These are phyloP conservation scores for Candida jianshihensis DNA, from an alignment of 805 yeast genomes.

Conservation along the genomic window DNA sequence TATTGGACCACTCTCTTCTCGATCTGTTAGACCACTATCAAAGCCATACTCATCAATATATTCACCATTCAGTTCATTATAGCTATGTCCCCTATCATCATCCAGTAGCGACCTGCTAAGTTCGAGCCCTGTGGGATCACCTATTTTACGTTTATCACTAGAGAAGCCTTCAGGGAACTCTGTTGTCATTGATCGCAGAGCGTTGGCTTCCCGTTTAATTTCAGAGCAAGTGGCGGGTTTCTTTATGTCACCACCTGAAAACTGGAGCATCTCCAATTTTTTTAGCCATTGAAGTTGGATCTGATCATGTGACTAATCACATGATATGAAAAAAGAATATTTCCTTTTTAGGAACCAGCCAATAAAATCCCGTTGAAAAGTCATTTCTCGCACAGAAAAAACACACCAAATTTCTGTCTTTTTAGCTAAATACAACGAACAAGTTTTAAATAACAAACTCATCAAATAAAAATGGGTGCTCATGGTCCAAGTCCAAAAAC, in stretches of 20 bases:
- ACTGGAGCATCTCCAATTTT: not conserved
- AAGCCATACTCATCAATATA: slow-evolving; percentile 1
- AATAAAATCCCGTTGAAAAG: slow-evolving; percentile 9
- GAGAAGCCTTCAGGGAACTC: not conserved
- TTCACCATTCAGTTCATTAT: too few relatives aligned
- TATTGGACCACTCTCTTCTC: not conserved
- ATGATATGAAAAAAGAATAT: slow-evolving; percentile 1
- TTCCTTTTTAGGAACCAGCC: slow-evolving; percentile 4
- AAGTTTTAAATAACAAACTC: not conserved
- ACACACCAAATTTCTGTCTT: not conserved
- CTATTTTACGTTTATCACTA: not conserved
- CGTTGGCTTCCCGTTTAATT: not conserved
- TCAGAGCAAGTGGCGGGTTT: too few relatives aligned
- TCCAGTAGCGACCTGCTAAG: not conserved
- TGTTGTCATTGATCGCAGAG: not conserved
- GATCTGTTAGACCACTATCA: not conserved
- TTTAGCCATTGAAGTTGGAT: not conserved
- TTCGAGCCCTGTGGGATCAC: slow-evolving; percentile 1
- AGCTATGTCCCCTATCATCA: too few relatives aligned
- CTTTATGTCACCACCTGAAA: not conserved
- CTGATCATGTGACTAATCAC: slow-evolving; percentile 1
- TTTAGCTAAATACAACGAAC: not conserved
- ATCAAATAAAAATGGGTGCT: slow-evolving; percentile 41
- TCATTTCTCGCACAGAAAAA: slow-evolving; percentile 3
- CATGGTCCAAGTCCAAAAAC: slow-evolving; percentile 60